Evolutionary conservation across 345 rosid genomes (phyloP).

Genomic region (Turnera subulata): DNA sequence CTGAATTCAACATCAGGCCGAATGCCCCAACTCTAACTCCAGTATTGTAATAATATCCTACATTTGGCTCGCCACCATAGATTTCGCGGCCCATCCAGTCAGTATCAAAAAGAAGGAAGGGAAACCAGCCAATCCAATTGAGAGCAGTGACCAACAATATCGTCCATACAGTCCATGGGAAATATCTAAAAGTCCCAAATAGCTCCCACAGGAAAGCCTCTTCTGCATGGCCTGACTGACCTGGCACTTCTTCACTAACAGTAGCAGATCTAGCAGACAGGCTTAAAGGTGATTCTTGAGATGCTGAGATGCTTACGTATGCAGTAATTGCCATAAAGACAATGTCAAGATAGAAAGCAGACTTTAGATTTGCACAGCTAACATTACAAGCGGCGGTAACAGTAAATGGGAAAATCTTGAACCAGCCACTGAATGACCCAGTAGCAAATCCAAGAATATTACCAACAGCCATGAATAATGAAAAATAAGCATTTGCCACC

Average conservation of each 20-base stretch:
- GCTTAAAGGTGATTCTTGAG: slow-evolving; percentile 62
- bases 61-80: slow-evolving; percentile 78
- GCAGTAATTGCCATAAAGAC: slow-evolving; percentile 63
- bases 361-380: slow-evolving; percentile 89
- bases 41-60: slow-evolving; percentile 50
- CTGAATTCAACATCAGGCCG: slow-evolving; percentile 89
- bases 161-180: slow-evolving; percentile 63
- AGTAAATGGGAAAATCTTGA: slow-evolving; percentile 73
- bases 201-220: slow-evolving; percentile 95
- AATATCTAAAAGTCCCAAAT: slow-evolving; percentile 81
- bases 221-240: slow-evolving; percentile 18
- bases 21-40: slow-evolving; percentile 95
- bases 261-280: slow-evolving; percentile 26
- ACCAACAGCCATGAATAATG: slow-evolving; percentile 89
- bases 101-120: slow-evolving; percentile 86
- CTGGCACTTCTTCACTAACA: slow-evolving; percentile 30
- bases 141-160: slow-evolving; percentile 74
- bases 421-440: slow-evolving; percentile 87
- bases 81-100: slow-evolving; percentile 99
- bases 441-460: slow-evolving; percentile 92
- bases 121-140: slow-evolving; percentile 96
- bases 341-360: slow-evolving; percentile 81
- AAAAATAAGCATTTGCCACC: slow-evolving; percentile 95
- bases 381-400: slow-evolving; percentile 63
- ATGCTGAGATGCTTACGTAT: slow-evolving; percentile 54